A percentile compares a stretch with the other conserved stretches of the same genome.
Evolutionary conservation across 371 early-diverging fungal species (phyloP).

Genomic region (Mortierella sp.): DNA sequence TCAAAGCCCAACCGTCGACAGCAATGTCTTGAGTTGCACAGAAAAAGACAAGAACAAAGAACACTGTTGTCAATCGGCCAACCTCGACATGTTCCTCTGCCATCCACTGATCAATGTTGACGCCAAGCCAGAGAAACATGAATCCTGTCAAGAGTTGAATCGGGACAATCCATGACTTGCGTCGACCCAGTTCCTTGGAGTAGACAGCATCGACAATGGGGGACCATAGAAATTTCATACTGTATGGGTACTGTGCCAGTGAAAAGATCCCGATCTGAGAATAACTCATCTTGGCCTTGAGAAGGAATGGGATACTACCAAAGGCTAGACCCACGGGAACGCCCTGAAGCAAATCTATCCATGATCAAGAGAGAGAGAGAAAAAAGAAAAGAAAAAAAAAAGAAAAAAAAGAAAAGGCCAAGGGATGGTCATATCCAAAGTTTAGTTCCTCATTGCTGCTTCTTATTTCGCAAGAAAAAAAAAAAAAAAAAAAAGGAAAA

Average conservation of each 20-base stretch:
- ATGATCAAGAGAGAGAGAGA: too few relatives aligned
- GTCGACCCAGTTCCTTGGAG: conserved; percentile 80
- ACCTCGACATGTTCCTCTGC: conserved; percentile 66
- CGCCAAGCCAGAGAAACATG: conserved; percentile 82
- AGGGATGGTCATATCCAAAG: neutral
- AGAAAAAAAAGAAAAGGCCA: neutral
- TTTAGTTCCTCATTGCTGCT: too few relatives aligned
- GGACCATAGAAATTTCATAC: conserved; percentile 93
- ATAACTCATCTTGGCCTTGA: conserved; percentile 90
- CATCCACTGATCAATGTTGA: conserved; percentile 79
- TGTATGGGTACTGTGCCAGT: conserved; percentile 94
- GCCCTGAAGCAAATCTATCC: conserved; percentile 91
- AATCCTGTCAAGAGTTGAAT: conserved; percentile 87
- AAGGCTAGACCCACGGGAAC: conserved; percentile 92
- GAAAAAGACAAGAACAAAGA: conserved; percentile 85
- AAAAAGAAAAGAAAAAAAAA: neutral
- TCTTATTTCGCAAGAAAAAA: neutral
- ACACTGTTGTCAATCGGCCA: conserved; percentile 70
- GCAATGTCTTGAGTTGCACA: conserved; percentile 99
- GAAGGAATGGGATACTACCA: conserved; percentile 92
- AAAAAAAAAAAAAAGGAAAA: neutral
- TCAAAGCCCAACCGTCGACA: conserved; percentile 98
- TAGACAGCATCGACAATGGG: conserved; percentile 95
- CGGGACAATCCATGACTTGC: conserved; percentile 98
- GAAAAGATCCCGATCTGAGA: conserved; percentile 94